These are phyloP conservation scores for Lentinus brumalis DNA, from an alignment of 768 basidiomycete genomes.

Conservation along the genomic window DNA sequence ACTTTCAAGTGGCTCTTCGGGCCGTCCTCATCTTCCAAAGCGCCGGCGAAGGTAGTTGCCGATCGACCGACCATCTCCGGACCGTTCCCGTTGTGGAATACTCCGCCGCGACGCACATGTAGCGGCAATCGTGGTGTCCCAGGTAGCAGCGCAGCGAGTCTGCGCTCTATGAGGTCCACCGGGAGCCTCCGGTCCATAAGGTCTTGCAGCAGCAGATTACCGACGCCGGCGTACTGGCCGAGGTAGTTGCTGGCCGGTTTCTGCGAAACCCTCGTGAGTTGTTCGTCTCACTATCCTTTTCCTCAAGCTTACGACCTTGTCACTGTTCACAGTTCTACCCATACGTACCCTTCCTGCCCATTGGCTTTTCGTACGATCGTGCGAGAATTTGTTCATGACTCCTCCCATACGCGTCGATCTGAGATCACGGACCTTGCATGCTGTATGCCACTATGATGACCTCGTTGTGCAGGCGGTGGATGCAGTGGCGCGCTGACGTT, in stretches of 20 bases:
- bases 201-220: slow-evolving; percentile 33
- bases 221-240: slow-evolving; percentile 21
- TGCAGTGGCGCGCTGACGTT: slow-evolving; percentile 11
- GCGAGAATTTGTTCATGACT: not conserved
- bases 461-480: not conserved
- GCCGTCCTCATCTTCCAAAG: slow-evolving; percentile 19
- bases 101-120: slow-evolving; percentile 17
- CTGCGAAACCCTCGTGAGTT: slow-evolving; percentile 8
- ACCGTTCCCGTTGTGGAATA: slow-evolving; percentile 35
- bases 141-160: slow-evolving; percentile 23
- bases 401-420: slow-evolving; percentile 6
- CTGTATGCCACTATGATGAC: slow-evolving; percentile 9
- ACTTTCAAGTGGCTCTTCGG: slow-evolving; percentile 25
- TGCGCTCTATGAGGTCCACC: slow-evolving; percentile 30
- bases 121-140: slow-evolving; percentile 6
- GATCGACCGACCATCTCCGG: slow-evolving; percentile 35
- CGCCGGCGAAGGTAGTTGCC: not conserved
- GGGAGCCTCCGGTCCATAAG: slow-evolving; percentile 29
- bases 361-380: not conserved
- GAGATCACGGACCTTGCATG: slow-evolving; percentile 9
- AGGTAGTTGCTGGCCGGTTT: slow-evolving; percentile 14
- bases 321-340: not conserved
- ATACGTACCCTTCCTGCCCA: not conserved
- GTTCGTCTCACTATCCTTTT: not conserved
- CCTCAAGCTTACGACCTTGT: not conserved